phyloP scores from a whole-genome alignment of 179 eudicot species.

The Drosera spatulata region DNA sequence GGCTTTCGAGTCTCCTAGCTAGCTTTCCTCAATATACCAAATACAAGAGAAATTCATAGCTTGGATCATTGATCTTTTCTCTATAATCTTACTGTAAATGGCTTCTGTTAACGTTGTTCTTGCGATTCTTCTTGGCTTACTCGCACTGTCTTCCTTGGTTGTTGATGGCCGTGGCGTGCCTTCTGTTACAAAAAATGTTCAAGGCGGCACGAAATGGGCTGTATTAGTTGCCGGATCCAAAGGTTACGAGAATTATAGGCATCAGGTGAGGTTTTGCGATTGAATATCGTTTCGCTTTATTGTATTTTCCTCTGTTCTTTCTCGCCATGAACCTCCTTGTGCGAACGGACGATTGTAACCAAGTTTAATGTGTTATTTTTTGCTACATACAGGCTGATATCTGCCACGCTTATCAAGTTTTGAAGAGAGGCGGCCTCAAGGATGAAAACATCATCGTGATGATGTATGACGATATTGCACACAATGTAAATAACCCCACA shows the following conservation, averaged over 20 bases:
- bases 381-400: background rate
- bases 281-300: no score
- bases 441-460: no score
- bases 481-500: no score
- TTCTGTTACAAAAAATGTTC: background rate
- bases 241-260: background rate
- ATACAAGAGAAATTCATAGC: no score
- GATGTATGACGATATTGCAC: no score
- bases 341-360: no score
- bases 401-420: background rate
- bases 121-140: no score
- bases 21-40: background rate
- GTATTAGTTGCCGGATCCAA: background rate
- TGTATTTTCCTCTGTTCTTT: background rate
- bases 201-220: background rate
- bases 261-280: background rate
- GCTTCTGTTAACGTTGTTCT: no score
- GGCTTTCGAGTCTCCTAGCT: background rate
- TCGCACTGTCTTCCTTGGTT: background rate
- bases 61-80: no score
- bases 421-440: no score
- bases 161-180: background rate
- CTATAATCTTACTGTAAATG: no score
- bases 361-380: no score
- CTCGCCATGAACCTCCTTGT: background rate